Evolutionary conservation across 306 rosid species (phyloP).

Genomic region (Astragalus glycyphyllos): DNA sequence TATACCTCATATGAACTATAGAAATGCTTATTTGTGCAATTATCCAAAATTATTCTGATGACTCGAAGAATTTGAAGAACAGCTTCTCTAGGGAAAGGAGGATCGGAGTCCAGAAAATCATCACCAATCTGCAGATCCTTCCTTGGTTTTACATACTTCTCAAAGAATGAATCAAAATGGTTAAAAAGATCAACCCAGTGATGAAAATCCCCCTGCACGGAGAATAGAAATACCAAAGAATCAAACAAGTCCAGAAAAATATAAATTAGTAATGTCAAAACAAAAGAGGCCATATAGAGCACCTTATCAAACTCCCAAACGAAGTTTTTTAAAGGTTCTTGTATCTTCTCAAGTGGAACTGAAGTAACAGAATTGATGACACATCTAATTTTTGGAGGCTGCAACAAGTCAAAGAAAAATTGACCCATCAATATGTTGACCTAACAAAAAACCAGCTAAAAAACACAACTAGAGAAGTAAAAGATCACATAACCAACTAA

Average conservation of each 20-base stretch:
- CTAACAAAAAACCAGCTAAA: conserved; percentile 22
- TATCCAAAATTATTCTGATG: conserved; percentile 86
- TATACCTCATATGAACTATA: conserved; percentile 94
- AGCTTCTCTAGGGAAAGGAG: conserved; percentile 91
- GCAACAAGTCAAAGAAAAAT: conserved; percentile 50
- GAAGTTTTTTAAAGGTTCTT: conserved; percentile 82
- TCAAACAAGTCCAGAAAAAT: conserved; percentile 43
- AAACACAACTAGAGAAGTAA: neutral
- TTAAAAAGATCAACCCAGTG: conserved; percentile 98
- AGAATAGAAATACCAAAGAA: conserved; percentile 48
- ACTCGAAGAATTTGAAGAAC: conserved; percentile 93
- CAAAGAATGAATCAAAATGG: conserved; percentile 97
- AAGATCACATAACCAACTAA: neutral
- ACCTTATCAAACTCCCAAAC: conserved; percentile 98
- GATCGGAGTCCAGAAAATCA: conserved; percentile 71
- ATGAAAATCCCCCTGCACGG: conserved; percentile 95
- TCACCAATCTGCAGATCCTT: conserved; percentile 92
- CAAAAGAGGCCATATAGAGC: conserved; percentile 40
- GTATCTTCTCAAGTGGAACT: conserved; percentile 86
- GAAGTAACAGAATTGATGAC: conserved; percentile 79
- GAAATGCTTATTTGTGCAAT: conserved; percentile 96
- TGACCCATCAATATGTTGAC: conserved; percentile 14
- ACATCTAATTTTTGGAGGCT: conserved; percentile 92
- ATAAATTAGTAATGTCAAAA: neutral
- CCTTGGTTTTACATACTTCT: conserved; percentile 87